Evolutionary conservation across 257 asterid species (phyloP).

Genomic region (Coffea eugenioides): DNA sequence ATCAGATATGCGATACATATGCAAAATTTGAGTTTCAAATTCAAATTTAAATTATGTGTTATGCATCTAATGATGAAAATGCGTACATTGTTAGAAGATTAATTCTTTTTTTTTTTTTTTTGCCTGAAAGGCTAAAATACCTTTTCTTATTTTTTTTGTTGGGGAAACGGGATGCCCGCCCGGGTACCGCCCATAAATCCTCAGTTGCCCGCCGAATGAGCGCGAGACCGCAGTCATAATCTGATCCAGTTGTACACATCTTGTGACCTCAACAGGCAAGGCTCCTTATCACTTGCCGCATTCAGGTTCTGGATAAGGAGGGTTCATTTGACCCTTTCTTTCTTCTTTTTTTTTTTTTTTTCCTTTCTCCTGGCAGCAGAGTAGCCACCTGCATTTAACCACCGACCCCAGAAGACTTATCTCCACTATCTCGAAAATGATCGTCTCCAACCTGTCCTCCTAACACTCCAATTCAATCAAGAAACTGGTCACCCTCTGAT

Average conservation of each 20-base stretch:
- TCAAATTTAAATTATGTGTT: too few relatives aligned
- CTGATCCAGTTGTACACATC: not conserved
- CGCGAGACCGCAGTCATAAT: not conserved
- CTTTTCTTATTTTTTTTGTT: too few relatives aligned
- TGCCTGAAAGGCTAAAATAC: too few relatives aligned
- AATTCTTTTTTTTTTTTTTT: too few relatives aligned
- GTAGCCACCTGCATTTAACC: not conserved
- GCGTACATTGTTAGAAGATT: too few relatives aligned
- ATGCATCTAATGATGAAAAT: too few relatives aligned
- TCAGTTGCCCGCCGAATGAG: not conserved
- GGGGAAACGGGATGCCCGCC: too few relatives aligned
- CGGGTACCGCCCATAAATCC: too few relatives aligned
- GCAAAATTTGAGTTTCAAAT: too few relatives aligned
- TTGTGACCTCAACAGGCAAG: not conserved
- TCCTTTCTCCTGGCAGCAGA: not conserved
- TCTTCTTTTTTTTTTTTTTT: not conserved
- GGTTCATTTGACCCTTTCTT: too few relatives aligned
- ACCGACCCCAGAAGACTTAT: not conserved
- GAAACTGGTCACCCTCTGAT: not conserved
- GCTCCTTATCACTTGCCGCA: constrained; percentile 3
- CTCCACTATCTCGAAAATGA: not conserved
- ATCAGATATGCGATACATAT: too few relatives aligned
- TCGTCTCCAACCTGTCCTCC: not conserved
- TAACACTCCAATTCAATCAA: not conserved
- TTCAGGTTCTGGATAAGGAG: constrained; percentile 11